phyloP scores from a whole-genome alignment of 169 alveolate genomes.

The Plasmodium relictum region DNA sequence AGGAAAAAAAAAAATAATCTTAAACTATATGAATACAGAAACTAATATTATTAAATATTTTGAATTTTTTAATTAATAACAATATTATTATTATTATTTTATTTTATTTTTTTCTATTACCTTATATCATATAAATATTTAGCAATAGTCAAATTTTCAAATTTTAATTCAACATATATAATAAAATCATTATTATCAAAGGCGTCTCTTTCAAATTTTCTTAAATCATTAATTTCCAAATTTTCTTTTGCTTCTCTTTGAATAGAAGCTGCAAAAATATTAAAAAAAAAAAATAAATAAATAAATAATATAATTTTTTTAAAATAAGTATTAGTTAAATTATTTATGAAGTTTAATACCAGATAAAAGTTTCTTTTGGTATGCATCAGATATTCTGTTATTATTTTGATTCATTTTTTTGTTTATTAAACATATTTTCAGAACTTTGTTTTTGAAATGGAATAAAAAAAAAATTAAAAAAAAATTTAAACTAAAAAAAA shows the following conservation, averaged over 20 bases:
- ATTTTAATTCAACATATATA: slow-evolving; percentile 31
- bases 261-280: slow-evolving; percentile 19
- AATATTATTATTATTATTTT: neutral
- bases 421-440: slow-evolving; percentile 13
- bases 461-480: neutral
- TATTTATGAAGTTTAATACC: slow-evolving; percentile 2
- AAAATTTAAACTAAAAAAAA: neutral
- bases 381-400: slow-evolving; percentile 12
- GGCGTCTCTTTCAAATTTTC: neutral
- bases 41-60: neutral
- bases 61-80: neutral
- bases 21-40: no score
- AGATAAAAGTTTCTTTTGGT: slow-evolving; percentile 34
- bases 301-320: neutral
- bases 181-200: slow-evolving; percentile 54
- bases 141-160: slow-evolving; percentile 37
- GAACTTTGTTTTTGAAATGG: neutral
- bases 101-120: slow-evolving; percentile 9
- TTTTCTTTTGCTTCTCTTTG: slow-evolving; percentile 61
- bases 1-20: no score
- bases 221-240: slow-evolving; percentile 17
- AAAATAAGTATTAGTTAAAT: slow-evolving; percentile 1
- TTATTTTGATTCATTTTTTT: slow-evolving; percentile 39
- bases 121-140: slow-evolving; percentile 62
- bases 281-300: neutral